A percentile compares a stretch with the other conserved stretches of the same genome.
phyloP scores from a whole-genome alignment of 305 asterid species.

The Plantago coronopus region DNA sequence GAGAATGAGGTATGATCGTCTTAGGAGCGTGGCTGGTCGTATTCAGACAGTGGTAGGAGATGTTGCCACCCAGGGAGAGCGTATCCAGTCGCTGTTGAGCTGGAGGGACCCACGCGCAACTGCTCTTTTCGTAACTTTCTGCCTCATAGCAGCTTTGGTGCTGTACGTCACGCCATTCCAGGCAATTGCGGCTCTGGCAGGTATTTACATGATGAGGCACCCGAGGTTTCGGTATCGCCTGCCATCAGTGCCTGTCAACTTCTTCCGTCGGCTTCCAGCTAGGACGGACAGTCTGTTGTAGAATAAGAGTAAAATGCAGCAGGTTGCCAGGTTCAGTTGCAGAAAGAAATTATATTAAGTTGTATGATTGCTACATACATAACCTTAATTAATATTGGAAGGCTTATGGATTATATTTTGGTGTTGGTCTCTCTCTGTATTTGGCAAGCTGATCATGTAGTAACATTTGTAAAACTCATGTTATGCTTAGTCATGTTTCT shows the following conservation, averaged over 20 bases:
- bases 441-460: background rate
- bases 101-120: slow-evolving; percentile 67
- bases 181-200: slow-evolving; percentile 44
- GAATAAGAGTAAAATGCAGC: background rate
- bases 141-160: slow-evolving; percentile 46
- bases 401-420: slow-evolving; percentile 19
- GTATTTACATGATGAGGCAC: slow-evolving; percentile 55
- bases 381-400: background rate
- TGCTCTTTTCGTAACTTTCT: slow-evolving; percentile 45
- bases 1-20: slow-evolving; percentile 78
- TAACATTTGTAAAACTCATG: slow-evolving; percentile 5
- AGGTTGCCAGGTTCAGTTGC: slow-evolving; percentile 12
- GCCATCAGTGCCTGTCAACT: slow-evolving; percentile 50
- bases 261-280: slow-evolving; percentile 63
- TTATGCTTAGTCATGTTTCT: background rate
- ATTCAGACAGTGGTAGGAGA: slow-evolving; percentile 73
- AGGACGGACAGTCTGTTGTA: slow-evolving; percentile 57
- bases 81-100: slow-evolving; percentile 55
- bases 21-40: slow-evolving; percentile 78
- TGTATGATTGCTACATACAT: slow-evolving; percentile 5
- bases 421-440: slow-evolving; percentile 7
- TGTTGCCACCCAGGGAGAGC: slow-evolving; percentile 56
- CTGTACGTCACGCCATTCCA: slow-evolving; percentile 52
- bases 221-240: slow-evolving; percentile 50
- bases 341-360: background rate